Base-by-base conservation (phyloP, 495 filamentous ascomycete genomes). In the Zalerion maritima region DNA sequence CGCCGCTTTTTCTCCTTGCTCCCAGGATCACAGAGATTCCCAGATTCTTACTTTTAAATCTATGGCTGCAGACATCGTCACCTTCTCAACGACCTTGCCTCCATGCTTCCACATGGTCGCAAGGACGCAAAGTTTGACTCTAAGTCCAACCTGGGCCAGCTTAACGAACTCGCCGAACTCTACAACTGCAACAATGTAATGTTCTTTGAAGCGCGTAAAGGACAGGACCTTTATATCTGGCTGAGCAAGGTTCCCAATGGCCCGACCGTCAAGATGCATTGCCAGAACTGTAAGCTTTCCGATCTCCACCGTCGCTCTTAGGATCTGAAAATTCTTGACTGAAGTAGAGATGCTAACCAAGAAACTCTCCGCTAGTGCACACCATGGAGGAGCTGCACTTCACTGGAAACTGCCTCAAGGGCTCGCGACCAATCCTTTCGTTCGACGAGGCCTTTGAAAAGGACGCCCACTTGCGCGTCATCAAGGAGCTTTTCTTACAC, bases 151-250 rank as follows among this genome's bases (percentile, higher is more conserved):
- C 77, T 93, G 35, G 75, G 81, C 52, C 74, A 93, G 44, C 70
- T 99, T 5, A 96, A 96, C 60, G 87, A 93, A 50, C 73, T 96
- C 10, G 89, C 89, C 21, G 87, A 99, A 41, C 71, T 99, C 12
- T 92, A 94, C 65, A 96, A 94, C 42, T 94, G 87, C 72, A 99
- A 99, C 58, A 89, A 94, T 54, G 75, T 96, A 29, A 67, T 93
- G 37, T 99, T 93, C 58, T 89, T 94, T 50, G 89, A 97, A 59
- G 89, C 85, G 31, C 64, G 84, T 37, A 97, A 96, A 57, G 83
- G 81, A 21, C 77, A 91, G 51, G 89, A 96, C 64, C 58, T 91
- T 19, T 97, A 94, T 50, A 66, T 87, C 24, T 94, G 87, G 87
- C 68, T 94, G 47, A 71, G 78, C 54, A 91, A 91, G 46, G 77